A percentile compares a stretch with the other conserved stretches of the same genome.
Conservation (phyloP, 768 basidiomycete species). For the Lyophyllum shimeji region DNA sequence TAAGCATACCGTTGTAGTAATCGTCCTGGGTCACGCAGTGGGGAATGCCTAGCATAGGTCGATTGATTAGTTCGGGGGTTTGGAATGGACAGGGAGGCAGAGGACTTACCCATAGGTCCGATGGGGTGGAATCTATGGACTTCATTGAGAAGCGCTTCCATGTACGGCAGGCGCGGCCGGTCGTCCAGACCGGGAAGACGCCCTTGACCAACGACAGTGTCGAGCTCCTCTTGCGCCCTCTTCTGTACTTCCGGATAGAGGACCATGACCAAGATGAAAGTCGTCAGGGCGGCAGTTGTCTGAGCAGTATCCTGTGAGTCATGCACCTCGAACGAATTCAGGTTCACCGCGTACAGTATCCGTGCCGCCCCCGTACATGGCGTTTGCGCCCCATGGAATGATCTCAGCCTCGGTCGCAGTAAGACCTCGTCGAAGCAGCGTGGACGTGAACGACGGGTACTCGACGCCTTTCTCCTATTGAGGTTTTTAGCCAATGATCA, state of each 20-base stretch:
- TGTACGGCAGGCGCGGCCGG: conserved; percentile 12
- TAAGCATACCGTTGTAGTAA: conserved; percentile 41
- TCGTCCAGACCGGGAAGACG: conserved; percentile 13
- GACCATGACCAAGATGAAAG: conserved; percentile 39
- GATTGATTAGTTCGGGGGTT: conserved; percentile 18
- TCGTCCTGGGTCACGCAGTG: conserved; percentile 39
- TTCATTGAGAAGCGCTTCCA: conserved; percentile 15
- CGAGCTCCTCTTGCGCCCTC: conserved; percentile 14
- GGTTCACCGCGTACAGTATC: conserved; percentile 10
- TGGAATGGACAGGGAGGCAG: conserved; percentile 24
- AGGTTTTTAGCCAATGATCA: neutral
- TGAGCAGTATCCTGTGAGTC: neutral
- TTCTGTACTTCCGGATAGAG: conserved; percentile 32
- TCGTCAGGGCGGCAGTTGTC: conserved; percentile 19
- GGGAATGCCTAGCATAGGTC: conserved; percentile 26
- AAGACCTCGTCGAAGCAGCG: conserved; percentile 13
- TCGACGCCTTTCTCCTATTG: conserved; percentile 12
- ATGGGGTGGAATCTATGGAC: conserved; percentile 17
- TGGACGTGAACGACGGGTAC: conserved; percentile 16
- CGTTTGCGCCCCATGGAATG: conserved; percentile 16
- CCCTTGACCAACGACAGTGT: conserved; percentile 14
- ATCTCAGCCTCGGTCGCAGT: conserved; percentile 15
- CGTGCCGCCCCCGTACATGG: conserved; percentile 17
- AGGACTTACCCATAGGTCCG: conserved; percentile 16
- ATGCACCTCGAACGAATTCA: neutral